Conservation (phyloP, 257 asterid genomes). For the Penstemon eatonii region DNA sequence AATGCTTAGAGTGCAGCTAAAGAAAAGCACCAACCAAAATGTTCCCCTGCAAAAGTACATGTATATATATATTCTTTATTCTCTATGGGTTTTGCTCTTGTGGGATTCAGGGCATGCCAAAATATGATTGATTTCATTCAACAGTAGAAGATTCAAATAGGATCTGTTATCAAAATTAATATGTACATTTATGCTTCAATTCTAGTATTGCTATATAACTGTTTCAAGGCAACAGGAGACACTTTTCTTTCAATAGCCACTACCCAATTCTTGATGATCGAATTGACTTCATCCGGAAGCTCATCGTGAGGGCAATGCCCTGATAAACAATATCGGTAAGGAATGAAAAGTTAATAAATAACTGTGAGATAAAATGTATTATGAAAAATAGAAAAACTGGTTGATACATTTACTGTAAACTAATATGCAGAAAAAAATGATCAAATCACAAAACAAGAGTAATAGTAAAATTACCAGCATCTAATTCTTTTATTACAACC, state of each 20-base stretch:
- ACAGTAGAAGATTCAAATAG: too few relatives aligned
- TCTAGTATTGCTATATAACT: conserved; percentile 13
- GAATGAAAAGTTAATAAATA: not conserved
- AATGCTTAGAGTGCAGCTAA: conserved; percentile 36
- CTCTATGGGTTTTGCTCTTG: not conserved
- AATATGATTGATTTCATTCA: conserved; percentile 7
- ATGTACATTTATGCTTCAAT: not conserved
- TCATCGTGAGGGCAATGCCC: conserved; percentile 99
- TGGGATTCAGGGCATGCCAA: not conserved
- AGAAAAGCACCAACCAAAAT: conserved; percentile 33
- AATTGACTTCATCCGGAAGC: conserved; percentile 75
- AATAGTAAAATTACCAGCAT: conserved; percentile 59
- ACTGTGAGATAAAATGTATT: too few relatives aligned
- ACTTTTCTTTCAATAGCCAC: conserved; percentile 38
- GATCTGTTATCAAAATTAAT: too few relatives aligned
- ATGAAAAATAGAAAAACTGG: too few relatives aligned
- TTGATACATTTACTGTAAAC: too few relatives aligned
- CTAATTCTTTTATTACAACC: conserved; percentile 55
- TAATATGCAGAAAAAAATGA: not conserved
- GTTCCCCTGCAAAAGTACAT: conserved; percentile 21
- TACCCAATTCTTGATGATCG: conserved; percentile 69
- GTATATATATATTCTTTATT: too few relatives aligned
- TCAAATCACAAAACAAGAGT: conserved; percentile 12
- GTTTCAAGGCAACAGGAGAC: conserved; percentile 37
- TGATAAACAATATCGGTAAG: conserved; percentile 35